Evolutionary conservation across 805 yeast species (phyloP), one percentile per base, ranked within the genome.

Genomic region (Yarrowia sp.): DNA sequence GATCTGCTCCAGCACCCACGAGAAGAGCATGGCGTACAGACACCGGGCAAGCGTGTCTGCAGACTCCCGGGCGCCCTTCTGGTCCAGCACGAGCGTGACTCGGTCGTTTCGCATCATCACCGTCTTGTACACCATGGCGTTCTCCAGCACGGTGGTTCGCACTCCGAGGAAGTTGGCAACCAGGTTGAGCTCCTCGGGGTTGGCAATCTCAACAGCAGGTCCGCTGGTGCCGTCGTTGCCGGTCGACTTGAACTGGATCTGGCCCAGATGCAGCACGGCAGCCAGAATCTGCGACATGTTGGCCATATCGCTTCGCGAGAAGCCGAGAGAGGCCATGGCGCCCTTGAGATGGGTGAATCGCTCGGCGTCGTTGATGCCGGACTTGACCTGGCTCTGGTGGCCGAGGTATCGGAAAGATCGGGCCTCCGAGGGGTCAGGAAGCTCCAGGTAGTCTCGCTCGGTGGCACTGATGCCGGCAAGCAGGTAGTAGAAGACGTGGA

Each of bases 401-500:
- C 78, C 80, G 35, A 82, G 74, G 68, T 81, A 84, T 27, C 76
- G 65, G 67, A 72, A 76, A 18, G 62, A 24, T 27, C 75, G 73
- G 61, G 77, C 76, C 18, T 70, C 65, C 32, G 74, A 71, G 24
- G 61, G 65, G 25, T 73, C 71, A 33, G 69, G 70, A 32, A 83
- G 73, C 6, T 76, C 78, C 53, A 81, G 74, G 32, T 76, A 76
- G 6, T 70, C 68, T 19, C 81, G 72, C 46, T 77, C 77, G 7
- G 74, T 67, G 12, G 71, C 68, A n/a, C 78, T 74, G 55, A 76
- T 74, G 1, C 86, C 86, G 62, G 78, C 77, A 18, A 83, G 71
- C 60, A 84, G 77, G 67, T 81, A 83, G 69, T 83, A 83, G 66
- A 83, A 83, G 2, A 82, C 79, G 66, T 83, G 86, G 70, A 80